Percentiles rank a stretch among this genome's conserved stretches.
Evolutionary conservation across 345 rosid species (phyloP).

Genomic region (Psidium guajava): DNA sequence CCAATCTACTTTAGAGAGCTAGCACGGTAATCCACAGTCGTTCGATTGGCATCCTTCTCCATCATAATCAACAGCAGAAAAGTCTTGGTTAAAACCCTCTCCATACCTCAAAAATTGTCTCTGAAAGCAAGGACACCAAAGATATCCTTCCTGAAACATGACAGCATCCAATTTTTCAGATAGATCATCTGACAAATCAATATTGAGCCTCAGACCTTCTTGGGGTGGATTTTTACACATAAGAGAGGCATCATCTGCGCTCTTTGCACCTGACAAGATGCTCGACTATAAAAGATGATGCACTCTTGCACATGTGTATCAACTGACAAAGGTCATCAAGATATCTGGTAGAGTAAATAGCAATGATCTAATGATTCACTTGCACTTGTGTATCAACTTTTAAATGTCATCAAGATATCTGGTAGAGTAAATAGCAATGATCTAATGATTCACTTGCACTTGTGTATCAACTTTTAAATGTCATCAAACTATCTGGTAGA

Average conservation of each 20-base stretch:
- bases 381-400: background rate
- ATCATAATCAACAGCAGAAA: background rate
- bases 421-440: background rate
- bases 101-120: background rate
- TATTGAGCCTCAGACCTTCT: background rate
- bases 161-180: background rate
- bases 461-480: background rate
- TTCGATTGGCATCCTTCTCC: background rate
- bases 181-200: background rate
- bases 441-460: background rate
- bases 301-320: background rate
- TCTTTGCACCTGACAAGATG: background rate
- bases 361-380: background rate
- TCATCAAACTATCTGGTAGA: background rate
- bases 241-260: background rate
- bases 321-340: background rate
- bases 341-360: background rate
- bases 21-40: fast-evolving
- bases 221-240: background rate
- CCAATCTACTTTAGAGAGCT: background rate
- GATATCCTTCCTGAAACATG: background rate
- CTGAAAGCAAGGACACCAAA: background rate
- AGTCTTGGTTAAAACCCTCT: background rate
- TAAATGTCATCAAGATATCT: background rate
- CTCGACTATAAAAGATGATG: background rate